Conservation (phyloP, 345 rosid genomes). For the Anastatica hierochuntica region DNA sequence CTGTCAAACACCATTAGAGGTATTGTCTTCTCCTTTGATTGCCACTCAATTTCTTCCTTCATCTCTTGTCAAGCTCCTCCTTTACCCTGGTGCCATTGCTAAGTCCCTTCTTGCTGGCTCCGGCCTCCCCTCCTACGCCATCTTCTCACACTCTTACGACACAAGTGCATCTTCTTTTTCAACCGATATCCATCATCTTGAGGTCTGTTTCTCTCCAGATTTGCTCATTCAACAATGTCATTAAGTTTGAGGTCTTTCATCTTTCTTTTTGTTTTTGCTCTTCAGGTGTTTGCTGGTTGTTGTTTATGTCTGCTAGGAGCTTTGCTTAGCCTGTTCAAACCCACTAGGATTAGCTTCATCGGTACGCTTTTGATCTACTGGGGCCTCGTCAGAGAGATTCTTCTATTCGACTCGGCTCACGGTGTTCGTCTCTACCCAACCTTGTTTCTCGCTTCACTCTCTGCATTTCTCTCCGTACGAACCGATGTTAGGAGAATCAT, state of each 20-base stretch:
- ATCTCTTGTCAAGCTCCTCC: constrained; percentile 40
- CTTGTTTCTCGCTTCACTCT: constrained; percentile 36
- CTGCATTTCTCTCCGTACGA: constrained; percentile 53
- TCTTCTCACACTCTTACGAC: no score
- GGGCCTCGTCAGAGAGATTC: constrained; percentile 47
- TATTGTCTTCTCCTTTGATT: constrained; percentile 50
- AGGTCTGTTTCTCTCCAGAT: constrained; percentile 37
- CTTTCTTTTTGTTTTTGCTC: not conserved
- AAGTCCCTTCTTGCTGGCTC: constrained; percentile 27
- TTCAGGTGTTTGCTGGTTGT: constrained; percentile 69
- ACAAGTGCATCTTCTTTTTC: constrained; percentile 17
- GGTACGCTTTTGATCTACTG: constrained; percentile 51
- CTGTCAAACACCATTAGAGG: constrained; percentile 60
- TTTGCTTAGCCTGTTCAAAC: constrained; percentile 34
- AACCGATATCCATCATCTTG: constrained; percentile 42
- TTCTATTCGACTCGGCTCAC: constrained; percentile 20
- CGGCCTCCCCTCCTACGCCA: constrained; percentile 32
- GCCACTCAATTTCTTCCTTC: constrained; percentile 44
- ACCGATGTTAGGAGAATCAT: constrained; percentile 53
- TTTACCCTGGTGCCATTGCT: constrained; percentile 67
- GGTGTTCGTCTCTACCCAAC: constrained; percentile 32
- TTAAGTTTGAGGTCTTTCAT: no score
- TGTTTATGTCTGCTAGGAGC: constrained; percentile 72
- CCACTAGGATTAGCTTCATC: constrained; percentile 48
- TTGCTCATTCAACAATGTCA: no score